These are phyloP conservation scores for Globisporangium heterothallicum DNA, from an alignment of 352 stramenopile species.

Conservation along the genomic window DNA sequence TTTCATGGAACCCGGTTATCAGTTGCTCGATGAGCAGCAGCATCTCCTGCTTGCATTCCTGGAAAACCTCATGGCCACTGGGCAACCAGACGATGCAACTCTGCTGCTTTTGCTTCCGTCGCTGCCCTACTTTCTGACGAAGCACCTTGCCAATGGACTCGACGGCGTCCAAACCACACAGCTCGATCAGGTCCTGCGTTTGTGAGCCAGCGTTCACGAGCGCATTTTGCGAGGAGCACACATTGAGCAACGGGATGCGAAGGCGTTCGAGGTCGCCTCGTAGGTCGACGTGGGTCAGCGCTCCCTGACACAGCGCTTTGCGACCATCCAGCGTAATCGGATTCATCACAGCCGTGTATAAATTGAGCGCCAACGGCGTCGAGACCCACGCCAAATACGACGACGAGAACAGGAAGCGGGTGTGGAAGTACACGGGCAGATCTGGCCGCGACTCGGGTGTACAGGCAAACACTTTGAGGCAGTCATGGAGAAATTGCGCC, in stretches of 20 bases:
- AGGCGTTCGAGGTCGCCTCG: slow-evolving; percentile 46
- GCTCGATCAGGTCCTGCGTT: slow-evolving; percentile 60
- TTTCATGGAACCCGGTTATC: slow-evolving; percentile 91
- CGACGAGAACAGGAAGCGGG: slow-evolving; percentile 90
- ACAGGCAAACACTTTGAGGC: slow-evolving; percentile 91
- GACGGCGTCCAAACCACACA: slow-evolving; percentile 46
- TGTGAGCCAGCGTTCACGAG: slow-evolving; percentile 84
- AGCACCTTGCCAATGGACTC: slow-evolving; percentile 83
- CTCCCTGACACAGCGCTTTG: slow-evolving; percentile 86
- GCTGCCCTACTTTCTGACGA: slow-evolving; percentile 3
- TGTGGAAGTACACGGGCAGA: slow-evolving; percentile 94
- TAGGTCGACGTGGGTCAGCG: slow-evolving; percentile 63
- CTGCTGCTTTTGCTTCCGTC: slow-evolving; percentile 8
- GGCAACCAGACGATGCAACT: slow-evolving; percentile 81
- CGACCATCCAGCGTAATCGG: slow-evolving; percentile 90
- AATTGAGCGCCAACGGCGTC: slow-evolving; percentile 92
- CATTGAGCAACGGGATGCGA: slow-evolving; percentile 72
- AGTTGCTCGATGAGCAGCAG: slow-evolving; percentile 90
- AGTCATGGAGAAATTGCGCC: slow-evolving; percentile 93
- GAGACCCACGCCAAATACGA: slow-evolving; percentile 90
- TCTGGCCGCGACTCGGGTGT: slow-evolving; percentile 88
- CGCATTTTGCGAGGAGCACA: slow-evolving; percentile 86
- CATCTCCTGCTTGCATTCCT: slow-evolving; percentile 88
- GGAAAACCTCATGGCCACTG: slow-evolving; percentile 91
- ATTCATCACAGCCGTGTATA: slow-evolving; percentile 95